Conservation (phyloP, 805 yeast species). For the Candida maris region DNA sequence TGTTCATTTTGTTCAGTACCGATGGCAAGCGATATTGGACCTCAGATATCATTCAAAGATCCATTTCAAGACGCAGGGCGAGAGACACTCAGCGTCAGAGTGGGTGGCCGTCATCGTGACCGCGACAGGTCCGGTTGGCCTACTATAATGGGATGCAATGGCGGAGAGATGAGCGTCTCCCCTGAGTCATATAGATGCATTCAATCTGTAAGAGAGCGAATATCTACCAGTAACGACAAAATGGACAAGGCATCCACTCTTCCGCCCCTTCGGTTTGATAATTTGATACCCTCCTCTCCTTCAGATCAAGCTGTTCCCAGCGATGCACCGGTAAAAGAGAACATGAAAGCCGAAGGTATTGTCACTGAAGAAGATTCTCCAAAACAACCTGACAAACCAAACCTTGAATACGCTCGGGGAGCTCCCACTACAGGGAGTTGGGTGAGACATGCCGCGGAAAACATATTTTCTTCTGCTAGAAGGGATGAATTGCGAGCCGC, state of each 20-base stretch:
- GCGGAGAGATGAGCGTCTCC: conserved; percentile 4
- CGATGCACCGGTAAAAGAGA: too few relatives aligned
- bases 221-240: not conserved
- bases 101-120: conserved; percentile 3
- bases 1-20: too few relatives aligned
- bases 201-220: conserved; percentile 3
- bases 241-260: conserved; percentile 2
- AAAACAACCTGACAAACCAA: too few relatives aligned
- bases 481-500: not conserved
- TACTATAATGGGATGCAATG: conserved; percentile 4
- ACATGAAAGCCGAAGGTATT: too few relatives aligned
- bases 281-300: conserved; percentile 5
- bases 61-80: too few relatives aligned
- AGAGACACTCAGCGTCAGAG: conserved; percentile 1
- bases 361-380: too few relatives aligned
- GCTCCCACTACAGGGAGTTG: conserved; percentile 1
- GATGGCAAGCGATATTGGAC: too few relatives aligned
- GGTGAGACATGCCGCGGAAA: conserved; percentile 3
- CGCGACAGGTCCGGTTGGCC: conserved; percentile 6
- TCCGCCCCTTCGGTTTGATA: conserved; percentile 7
- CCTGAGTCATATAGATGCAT: conserved; percentile 8
- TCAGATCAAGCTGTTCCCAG: too few relatives aligned
- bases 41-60: too few relatives aligned
- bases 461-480: conserved; percentile 1
- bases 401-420: not conserved